These are phyloP conservation scores for Lodderomyces jiufengensis DNA, from an alignment of 1,139 yeast genomes.

Conservation along the genomic window DNA sequence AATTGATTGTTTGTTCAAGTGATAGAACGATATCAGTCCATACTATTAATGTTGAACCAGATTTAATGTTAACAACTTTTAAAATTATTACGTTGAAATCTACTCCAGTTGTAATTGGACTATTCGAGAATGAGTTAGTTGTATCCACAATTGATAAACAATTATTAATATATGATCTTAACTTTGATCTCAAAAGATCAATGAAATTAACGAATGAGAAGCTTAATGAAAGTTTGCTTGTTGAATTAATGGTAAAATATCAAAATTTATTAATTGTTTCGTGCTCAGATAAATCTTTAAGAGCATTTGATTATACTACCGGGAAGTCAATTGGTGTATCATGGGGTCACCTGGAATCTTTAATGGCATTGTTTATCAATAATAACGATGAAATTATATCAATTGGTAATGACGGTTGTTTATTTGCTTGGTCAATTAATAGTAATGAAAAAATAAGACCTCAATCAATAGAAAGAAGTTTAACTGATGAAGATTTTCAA, in stretches of 20 bases:
- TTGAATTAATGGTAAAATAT: conserved; percentile 36
- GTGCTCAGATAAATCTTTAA: conserved; percentile 55
- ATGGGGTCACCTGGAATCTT: conserved; percentile 67
- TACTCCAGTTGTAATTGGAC: conserved; percentile 40
- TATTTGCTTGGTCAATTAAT: conserved; percentile 43
- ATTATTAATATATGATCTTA: conserved; percentile 36
- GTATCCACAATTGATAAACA: conserved; percentile 54
- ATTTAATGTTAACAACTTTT: conserved; percentile 20
- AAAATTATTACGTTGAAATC: conserved; percentile 49
- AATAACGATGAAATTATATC: conserved; percentile 29
- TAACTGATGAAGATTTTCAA: no score
- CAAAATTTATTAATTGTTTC: conserved; percentile 32
- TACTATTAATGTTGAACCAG: conserved; percentile 23
- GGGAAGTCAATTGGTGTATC: conserved; percentile 47
- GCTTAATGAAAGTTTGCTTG: conserved; percentile 35
- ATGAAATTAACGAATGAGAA: conserved; percentile 39
- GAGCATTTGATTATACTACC: conserved; percentile 42
- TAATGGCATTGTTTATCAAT: conserved; percentile 33
- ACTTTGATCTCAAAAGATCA: conserved; percentile 33
- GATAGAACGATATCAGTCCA: conserved; percentile 59
- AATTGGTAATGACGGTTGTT: conserved; percentile 50
- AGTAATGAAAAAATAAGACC: not conserved
- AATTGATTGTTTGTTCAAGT: conserved; percentile 51
- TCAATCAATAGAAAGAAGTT: not conserved
- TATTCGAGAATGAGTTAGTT: conserved; percentile 34